phyloP scores from a whole-genome alignment of 257 asterid genomes.

The Lantana camara region DNA sequence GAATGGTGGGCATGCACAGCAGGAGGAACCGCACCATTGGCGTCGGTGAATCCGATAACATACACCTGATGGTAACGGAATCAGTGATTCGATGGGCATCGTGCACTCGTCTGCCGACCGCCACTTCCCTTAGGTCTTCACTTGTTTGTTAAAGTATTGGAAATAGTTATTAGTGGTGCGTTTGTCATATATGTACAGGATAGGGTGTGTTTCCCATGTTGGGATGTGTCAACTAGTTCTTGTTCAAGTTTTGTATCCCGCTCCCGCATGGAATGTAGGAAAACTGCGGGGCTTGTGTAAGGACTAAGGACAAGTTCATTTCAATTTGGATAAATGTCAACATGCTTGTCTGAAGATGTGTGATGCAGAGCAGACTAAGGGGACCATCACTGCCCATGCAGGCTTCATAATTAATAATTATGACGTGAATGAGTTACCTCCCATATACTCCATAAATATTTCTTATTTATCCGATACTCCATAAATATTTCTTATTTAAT shows the following conservation, averaged over 20 bases:
- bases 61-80: conserved; percentile 60
- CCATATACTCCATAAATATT: too few relatives aligned
- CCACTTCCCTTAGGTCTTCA: conserved; percentile 69
- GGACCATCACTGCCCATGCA: neutral
- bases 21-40: conserved; percentile 74
- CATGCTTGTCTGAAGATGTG: neutral
- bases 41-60: conserved; percentile 61
- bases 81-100: conserved; percentile 88
- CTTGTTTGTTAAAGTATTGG: conserved; percentile 57
- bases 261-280: neutral
- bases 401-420: neutral
- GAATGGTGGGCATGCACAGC: conserved; percentile 48
- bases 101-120: conserved; percentile 65
- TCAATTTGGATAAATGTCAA: neutral
- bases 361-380: neutral
- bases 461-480: too few relatives aligned
- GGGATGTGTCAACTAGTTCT: neutral
- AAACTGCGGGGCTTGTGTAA: neutral
- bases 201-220: neutral
- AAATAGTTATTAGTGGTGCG: neutral
- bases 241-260: neutral
- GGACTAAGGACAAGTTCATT: neutral
- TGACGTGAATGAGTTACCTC: too few relatives aligned
- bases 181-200: neutral
- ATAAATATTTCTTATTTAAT: too few relatives aligned